Base-by-base conservation (phyloP, 805 yeast genomes). In the Barnettozyma sp. region DNA sequence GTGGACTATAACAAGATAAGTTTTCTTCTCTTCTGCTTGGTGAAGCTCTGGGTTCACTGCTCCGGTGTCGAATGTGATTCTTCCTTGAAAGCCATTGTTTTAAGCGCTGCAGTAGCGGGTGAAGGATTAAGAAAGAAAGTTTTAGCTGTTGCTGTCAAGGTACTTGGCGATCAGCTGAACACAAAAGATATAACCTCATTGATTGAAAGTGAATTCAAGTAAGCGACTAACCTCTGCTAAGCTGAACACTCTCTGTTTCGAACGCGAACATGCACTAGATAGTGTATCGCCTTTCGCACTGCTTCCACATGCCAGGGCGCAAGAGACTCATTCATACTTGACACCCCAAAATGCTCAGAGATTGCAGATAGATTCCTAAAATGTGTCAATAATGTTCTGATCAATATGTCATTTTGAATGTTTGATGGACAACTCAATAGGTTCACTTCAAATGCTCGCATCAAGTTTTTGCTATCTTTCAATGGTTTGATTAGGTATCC, bases 261-360 rank as follows among this genome's bases (percentile, higher is more conserved):
- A 4, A 79, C 79, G 25, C 63, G 60, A 4, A 81, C 55, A 53
- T 82, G 86, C 1, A 74, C 72, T 38, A 82, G 55, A 33, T 68
- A 70, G 33, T 68, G 73, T 49, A 82, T 56, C 44, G 74, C 63
- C 46, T 76, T 80, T 21, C 72, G 66, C 9, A 83, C 92, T 0
- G 86, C 77, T 11, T 71, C 57, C 17, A 82, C 68, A 54, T 83
- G 90, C 80, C 87, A 79, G 18, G 94, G 94, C 3, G 76, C 63
- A 25, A 77, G 57, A 0, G 71, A 60, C 11, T 55, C 52, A 4
- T 46, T 49, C 6, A 56, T 54, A 18, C 52, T 55, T 4, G 59
- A 48, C 5, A 59, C 58, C 6, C 65, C 63, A 41, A 58, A 62
- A 11, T 54, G 44, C 17, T 69, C 69, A 48, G 36, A 60, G 35